These are phyloP conservation scores for Fusarium anthophilum DNA, from an alignment of 2,329 filamentous ascomycete species.

Conservation along the genomic window DNA sequence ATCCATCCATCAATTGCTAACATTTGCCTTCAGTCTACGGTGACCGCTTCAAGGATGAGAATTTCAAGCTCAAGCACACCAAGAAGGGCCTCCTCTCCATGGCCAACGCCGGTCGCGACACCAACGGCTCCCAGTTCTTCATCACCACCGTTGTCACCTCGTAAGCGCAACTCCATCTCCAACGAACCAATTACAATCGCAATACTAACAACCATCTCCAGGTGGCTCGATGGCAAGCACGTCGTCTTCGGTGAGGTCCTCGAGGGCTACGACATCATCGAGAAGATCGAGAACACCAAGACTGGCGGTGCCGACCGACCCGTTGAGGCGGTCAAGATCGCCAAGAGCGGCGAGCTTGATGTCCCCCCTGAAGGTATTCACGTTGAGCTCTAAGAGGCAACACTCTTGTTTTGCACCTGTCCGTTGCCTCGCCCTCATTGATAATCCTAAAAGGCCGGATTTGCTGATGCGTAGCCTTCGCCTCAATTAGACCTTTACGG, in stretches of 20 bases:
- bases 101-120: slow-evolving; percentile 87
- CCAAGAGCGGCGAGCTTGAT: slow-evolving; percentile 84
- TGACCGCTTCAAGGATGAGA: slow-evolving; percentile 85
- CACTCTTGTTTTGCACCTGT: slow-evolving; percentile 35
- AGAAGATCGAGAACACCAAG: slow-evolving; percentile 78
- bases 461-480: slow-evolving; percentile 48
- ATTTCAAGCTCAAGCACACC: slow-evolving; percentile 94
- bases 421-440: slow-evolving; percentile 33
- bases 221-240: slow-evolving; percentile 85
- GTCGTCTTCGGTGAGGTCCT: slow-evolving; percentile 91
- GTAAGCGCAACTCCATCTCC: slow-evolving; percentile 55
- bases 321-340: slow-evolving; percentile 74
- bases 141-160: slow-evolving; percentile 84
- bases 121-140: slow-evolving; percentile 91
- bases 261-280: slow-evolving; percentile 83
- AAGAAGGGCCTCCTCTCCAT: slow-evolving; percentile 86
- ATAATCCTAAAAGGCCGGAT: slow-evolving; percentile 30
- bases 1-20: slow-evolving; percentile 31
- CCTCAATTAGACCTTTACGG: slow-evolving; percentile 43
- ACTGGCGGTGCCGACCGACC: slow-evolving; percentile 76
- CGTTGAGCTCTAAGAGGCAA: slow-evolving; percentile 76
- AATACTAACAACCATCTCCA: slow-evolving; percentile 43
- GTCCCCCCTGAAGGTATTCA: slow-evolving; percentile 93
- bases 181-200: neutral
- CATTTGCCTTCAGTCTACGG: slow-evolving; percentile 72